A percentile compares a stretch with the other conserved stretches of the same genome.
Evolutionary conservation across 495 filamentous ascomycete species (phyloP).

Genomic region (Lasiosphaeris hirsuta): DNA sequence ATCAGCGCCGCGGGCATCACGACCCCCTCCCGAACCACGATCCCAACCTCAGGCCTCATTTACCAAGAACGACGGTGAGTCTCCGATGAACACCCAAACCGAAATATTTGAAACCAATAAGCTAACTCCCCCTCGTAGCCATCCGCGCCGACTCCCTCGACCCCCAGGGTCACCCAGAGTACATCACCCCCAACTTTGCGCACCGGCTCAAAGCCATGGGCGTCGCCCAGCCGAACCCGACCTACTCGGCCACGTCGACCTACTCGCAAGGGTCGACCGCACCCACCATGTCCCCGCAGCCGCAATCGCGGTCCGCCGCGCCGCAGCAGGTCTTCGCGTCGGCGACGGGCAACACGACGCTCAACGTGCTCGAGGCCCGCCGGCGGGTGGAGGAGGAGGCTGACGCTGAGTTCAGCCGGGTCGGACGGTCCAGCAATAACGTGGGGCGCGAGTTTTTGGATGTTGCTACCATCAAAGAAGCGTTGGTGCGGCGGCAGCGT

Average conservation of each 20-base stretch:
- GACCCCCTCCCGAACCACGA: conserved; percentile 14
- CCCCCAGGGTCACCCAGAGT: conserved; percentile 21
- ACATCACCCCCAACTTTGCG: conserved; percentile 33
- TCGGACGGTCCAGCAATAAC: conserved; percentile 12
- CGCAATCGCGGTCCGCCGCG: conserved; percentile 5
- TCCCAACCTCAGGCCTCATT: conserved; percentile 26
- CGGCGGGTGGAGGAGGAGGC: conserved; percentile 35
- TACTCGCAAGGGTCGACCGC: conserved; percentile 17
- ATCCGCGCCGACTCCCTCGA: conserved; percentile 32
- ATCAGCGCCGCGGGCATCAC: conserved; percentile 17
- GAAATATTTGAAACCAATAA: background rate
- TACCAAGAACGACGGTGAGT: conserved; percentile 38
- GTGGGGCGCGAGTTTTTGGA: conserved; percentile 39
- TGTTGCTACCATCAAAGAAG: conserved; percentile 34
- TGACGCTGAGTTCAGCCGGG: conserved; percentile 36
- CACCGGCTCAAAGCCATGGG: conserved; percentile 44
- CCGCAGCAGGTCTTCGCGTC: conserved; percentile 27
- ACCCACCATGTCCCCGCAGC: conserved; percentile 2
- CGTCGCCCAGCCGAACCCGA: conserved; percentile 46
- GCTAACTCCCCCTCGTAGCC: conserved; percentile 15
- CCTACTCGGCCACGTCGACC: conserved; percentile 43
- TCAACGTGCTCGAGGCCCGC: conserved; percentile 40
- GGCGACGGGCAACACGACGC: conserved; percentile 34
- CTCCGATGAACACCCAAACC: background rate
- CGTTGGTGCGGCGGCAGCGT: conserved; percentile 32